phyloP scores from a whole-genome alignment of 2,329 filamentous ascomycete genomes.

The Colletotrichum nymphaeae region DNA sequence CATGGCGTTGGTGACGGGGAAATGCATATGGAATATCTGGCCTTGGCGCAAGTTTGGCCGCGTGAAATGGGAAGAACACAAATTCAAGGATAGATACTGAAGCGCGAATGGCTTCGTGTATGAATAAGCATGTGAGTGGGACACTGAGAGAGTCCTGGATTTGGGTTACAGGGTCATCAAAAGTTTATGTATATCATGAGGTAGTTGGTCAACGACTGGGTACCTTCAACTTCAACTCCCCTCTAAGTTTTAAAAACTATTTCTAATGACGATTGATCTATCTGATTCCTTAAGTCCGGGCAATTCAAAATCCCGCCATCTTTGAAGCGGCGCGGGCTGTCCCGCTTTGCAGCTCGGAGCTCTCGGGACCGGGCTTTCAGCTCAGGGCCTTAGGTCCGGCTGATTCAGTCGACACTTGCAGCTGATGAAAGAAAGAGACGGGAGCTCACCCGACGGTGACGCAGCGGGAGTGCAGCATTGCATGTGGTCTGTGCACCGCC shows the following conservation, averaged over 20 bases:
- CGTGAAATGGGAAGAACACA: slow-evolving; percentile 68
- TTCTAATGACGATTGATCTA: background rate
- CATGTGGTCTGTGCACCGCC: slow-evolving; percentile 25
- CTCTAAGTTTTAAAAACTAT: no score
- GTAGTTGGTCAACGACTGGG: background rate
- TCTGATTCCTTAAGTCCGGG: background rate
- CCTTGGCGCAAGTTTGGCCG: slow-evolving; percentile 70
- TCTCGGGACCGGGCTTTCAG: background rate
- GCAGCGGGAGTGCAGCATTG: slow-evolving; percentile 21
- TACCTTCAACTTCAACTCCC: background rate
- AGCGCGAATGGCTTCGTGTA: slow-evolving; percentile 3
- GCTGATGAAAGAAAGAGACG: background rate
- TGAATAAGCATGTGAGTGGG: background rate
- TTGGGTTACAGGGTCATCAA: background rate
- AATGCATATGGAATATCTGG: slow-evolving; percentile 78
- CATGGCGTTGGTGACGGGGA: slow-evolving; percentile 79
- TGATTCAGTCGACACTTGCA: background rate
- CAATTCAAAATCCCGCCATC: background rate
- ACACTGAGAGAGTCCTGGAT: background rate
- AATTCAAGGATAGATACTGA: slow-evolving; percentile 44
- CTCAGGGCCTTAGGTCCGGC: background rate
- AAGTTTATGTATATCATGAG: background rate
- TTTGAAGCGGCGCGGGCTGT: background rate
- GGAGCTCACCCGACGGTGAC: slow-evolving; percentile 21
- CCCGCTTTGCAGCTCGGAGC: background rate